Evolutionary conservation across 1,284 basidiomycete species (phyloP), one percentile per base, ranked within the genome.

Genomic region (Puccinia hordei): DNA sequence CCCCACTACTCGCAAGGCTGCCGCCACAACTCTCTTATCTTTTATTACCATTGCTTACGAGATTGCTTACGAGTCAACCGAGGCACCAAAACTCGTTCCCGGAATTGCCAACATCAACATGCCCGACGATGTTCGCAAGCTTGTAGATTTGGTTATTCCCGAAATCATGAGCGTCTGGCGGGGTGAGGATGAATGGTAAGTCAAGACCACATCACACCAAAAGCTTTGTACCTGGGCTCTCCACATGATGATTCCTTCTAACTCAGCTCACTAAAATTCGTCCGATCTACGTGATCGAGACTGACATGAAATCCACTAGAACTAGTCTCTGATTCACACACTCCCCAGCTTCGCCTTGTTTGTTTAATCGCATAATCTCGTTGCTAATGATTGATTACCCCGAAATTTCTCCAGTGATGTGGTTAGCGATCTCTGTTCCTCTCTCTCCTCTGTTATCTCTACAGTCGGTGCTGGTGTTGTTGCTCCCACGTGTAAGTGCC

Each of bases 141-240:
- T 99, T 65, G 90, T 94, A 81, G 89, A 90, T 38, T 91, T 92
- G 83, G 89, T 92, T 74, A 86, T 98, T 66, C 90, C 90, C 12
- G 89, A 90, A 65, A 89, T 99, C 61, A 86, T 98, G 83, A 93
- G 95, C 82, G 91, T 95, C 89, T 98, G 94, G 88, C 91, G 93
- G 85, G 91, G 91, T 12, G 96, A 99, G 87, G 97, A 99, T 85
- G 95, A 98, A 88, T 95, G 97, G 95, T 98, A 85, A 89, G 95
- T n/a, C n/a, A n/a, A n/a, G n/a, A n/a, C n/a, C n/a, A n/a, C n/a
- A n/a, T n/a, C n/a, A n/a, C n/a, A n/a, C n/a, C n/a, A n/a, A n/a
- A n/a, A n/a, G n/a, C n/a, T n/a, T n/a, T n/a, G n/a, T n/a, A n/a
- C n/a, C n/a, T n/a, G n/a, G n/a, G n/a, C 75, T 22, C 73, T 73